Evolutionary conservation across 257 asterid genomes (phyloP).

Genomic region (Solanum appendiculatum): DNA sequence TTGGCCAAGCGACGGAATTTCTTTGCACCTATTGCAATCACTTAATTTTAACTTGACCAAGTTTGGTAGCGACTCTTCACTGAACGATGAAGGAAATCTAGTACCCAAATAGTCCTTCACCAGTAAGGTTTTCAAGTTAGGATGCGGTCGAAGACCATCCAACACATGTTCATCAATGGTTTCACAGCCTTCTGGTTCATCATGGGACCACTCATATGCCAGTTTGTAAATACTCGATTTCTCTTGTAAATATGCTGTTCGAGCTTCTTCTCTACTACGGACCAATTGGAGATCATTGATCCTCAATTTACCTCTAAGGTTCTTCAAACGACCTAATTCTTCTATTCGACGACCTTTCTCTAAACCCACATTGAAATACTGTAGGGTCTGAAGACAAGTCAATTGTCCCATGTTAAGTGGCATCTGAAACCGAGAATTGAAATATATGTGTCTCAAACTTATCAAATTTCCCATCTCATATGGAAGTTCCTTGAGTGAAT

Average conservation of each 20-base stretch:
- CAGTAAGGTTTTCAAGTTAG: neutral
- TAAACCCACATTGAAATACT: neutral
- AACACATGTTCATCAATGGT: neutral
- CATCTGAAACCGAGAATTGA: neutral
- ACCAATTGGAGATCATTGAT: neutral
- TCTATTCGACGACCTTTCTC: neutral
- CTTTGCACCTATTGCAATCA: neutral
- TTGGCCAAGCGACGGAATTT: conserved; percentile 9
- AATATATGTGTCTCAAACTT: neutral
- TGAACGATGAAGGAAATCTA: conserved; percentile 11
- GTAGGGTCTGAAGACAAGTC: neutral
- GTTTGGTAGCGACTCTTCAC: neutral
- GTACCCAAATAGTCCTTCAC: neutral
- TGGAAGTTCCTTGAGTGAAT: neutral
- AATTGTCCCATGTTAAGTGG: neutral
- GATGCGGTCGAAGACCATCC: conserved; percentile 14
- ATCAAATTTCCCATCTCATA: neutral
- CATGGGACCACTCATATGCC: neutral
- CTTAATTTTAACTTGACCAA: neutral
- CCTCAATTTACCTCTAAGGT: neutral
- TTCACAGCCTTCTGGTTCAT: neutral
- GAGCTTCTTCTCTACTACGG: neutral
- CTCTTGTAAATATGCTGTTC: neutral
- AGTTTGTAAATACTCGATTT: neutral
- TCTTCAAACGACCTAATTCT: neutral